A percentile compares a stretch with the other conserved stretches of the same genome.
These are phyloP conservation scores for Aspergillus tamarii DNA, from an alignment of 2,329 filamentous ascomycete genomes.

Conservation along the genomic window DNA sequence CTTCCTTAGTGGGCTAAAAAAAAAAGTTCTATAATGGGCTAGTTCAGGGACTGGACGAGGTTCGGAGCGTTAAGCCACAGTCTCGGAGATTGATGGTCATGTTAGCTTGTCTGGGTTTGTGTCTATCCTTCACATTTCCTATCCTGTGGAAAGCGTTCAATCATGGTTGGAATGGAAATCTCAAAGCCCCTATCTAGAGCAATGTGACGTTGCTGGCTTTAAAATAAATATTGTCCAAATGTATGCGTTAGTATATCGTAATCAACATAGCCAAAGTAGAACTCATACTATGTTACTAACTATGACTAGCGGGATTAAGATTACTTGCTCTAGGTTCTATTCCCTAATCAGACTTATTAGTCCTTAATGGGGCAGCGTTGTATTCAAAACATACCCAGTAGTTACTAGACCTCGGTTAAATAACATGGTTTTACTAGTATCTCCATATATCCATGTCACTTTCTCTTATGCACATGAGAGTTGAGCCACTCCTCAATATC, in stretches of 20 bases:
- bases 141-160: too few relatives aligned
- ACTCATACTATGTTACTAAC: background rate
- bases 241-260: background rate
- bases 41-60: background rate
- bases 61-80: background rate
- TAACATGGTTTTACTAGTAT: background rate
- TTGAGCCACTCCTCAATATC: slow-evolving; percentile 3
- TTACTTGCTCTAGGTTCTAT: background rate
- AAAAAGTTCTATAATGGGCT: background rate
- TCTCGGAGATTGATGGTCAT: background rate
- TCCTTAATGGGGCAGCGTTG: background rate
- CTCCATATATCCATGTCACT: background rate
- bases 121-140: too few relatives aligned
- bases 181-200: background rate
- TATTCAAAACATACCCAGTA: background rate
- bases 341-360: background rate
- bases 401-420: background rate
- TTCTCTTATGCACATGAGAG: background rate
- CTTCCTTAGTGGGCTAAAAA: too few relatives aligned
- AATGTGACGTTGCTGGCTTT: background rate
- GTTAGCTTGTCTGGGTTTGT: too few relatives aligned
- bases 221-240: background rate
- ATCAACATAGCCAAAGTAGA: background rate
- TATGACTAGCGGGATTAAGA: background rate
- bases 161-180: background rate